These are phyloP conservation scores for Aspergillus ochraceoroseus DNA, from an alignment of 2,329 filamentous ascomycete genomes.

Conservation along the genomic window DNA sequence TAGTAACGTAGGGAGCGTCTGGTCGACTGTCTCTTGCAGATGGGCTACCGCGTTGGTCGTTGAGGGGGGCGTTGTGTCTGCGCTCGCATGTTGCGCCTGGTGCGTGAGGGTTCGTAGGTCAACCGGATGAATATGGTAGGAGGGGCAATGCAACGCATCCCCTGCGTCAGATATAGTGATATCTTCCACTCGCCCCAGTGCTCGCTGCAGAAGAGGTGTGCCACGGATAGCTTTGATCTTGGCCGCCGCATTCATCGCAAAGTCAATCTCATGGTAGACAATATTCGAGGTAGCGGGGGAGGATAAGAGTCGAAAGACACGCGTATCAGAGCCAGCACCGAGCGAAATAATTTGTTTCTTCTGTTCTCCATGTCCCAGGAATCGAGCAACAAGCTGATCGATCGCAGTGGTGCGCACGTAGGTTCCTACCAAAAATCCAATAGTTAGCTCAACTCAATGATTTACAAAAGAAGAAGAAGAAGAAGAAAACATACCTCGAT, in stretches of 20 bases:
- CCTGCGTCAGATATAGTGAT: constrained; percentile 38
- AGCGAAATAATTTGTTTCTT: constrained; percentile 77
- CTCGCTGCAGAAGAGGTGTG: constrained; percentile 29
- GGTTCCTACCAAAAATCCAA: constrained; percentile 57
- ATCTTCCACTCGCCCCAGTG: constrained; percentile 29
- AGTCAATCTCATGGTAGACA: constrained; percentile 90
- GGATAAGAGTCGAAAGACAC: constrained; percentile 69
- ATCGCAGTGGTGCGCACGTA: constrained; percentile 83
- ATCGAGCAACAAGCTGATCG: constrained; percentile 68
- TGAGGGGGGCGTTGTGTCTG: constrained; percentile 21
- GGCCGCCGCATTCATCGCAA: constrained; percentile 63
- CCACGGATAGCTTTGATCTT: constrained; percentile 53
- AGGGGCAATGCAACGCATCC: constrained; percentile 45
- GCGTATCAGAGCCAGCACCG: constrained; percentile 89
- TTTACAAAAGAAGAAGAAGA: background rate
- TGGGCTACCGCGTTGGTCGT: constrained; percentile 10
- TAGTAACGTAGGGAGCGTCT: constrained; percentile 68
- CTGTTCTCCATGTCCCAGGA: constrained; percentile 50
- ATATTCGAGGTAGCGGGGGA: constrained; percentile 46
- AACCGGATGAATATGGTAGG: constrained; percentile 56
- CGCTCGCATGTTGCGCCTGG: no score
- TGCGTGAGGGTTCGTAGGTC: constrained; percentile 61
- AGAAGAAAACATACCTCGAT: constrained; percentile 61
- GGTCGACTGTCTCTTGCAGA: constrained; percentile 47
- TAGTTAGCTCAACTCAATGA: background rate